Evolutionary conservation across 345 rosid genomes (phyloP).

Genomic region (Melastoma malabathricum): DNA sequence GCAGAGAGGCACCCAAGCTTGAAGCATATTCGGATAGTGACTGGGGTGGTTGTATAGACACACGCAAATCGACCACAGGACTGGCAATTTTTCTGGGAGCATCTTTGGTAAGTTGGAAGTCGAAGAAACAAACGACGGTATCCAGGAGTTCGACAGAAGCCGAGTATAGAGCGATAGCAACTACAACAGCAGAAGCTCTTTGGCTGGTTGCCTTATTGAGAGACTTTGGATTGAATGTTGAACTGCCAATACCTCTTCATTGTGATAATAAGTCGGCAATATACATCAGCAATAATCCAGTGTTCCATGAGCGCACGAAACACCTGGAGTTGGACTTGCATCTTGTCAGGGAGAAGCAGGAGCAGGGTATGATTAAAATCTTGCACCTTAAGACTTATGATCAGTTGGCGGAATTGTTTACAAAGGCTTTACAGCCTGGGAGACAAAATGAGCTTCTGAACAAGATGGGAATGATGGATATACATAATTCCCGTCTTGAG

Average conservation of each 20-base stretch:
- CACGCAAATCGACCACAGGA: neutral
- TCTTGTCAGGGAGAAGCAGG: neutral
- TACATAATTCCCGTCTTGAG: neutral
- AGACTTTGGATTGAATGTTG: neutral
- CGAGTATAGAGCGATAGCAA: neutral
- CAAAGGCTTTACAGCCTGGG: neutral
- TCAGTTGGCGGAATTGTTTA: neutral
- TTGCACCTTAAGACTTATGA: neutral
- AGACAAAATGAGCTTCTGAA: neutral
- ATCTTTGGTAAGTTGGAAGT: neutral
- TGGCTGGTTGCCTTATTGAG: neutral
- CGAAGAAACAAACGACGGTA: neutral
- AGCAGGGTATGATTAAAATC: neutral
- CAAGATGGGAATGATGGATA: neutral
- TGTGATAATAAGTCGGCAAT: neutral
- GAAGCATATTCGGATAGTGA: neutral
- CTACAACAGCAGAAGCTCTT: neutral
- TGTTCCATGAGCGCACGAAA: neutral
- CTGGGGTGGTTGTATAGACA: neutral
- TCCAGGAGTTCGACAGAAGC: neutral
- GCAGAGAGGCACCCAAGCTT: neutral
- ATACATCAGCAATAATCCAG: neutral
- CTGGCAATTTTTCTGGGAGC: neutral
- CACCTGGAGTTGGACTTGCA: conserved; percentile 2
- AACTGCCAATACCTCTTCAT: neutral